Base-by-base conservation (phyloP, 2,329 filamentous ascomycete genomes). In the Aphanoascus verrucosus region DNA sequence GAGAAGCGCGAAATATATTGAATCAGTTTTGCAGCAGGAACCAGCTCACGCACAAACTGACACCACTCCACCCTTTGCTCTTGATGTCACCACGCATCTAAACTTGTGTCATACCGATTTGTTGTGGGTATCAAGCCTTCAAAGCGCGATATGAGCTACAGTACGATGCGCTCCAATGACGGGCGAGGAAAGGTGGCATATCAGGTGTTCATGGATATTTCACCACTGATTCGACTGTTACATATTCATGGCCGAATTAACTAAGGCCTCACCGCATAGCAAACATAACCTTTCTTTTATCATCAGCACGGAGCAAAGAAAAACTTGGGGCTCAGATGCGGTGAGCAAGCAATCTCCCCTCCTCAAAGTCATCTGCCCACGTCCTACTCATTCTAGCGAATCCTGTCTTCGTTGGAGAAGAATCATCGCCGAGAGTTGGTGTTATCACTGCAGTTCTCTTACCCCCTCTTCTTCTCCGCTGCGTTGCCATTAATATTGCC, bases 261-360 rank as follows among this genome's bases (percentile, higher is more conserved):
- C 19, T 12, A 43, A 52, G 40, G 28, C 41, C 15, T 52, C 49
- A 52, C 49, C 49, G 49, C 49, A 52, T 52, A 17, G 31, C 6
- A 28, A 23, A 12, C 40, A 37, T 28, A n/a, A 15, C 12, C 9
- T 12, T n/a, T 45, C 40, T 45, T 23, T 37, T 15, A 44, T 45
- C 49, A 52, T 15, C 40, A 11, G 23, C 23, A 7, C 7, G 38
- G 34, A 40, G 40, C 32, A 14, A 15, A 20, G 38, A 17, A 9
- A 15, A 6, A 12, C 20, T 8, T 43, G 20, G 35, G 40, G 41
- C 41, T 23, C 15, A 35, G 40, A 52, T 52, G 49, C 49, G 49
- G 49, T 52, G 49, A 52, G 49, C 41, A 44, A 52, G 28, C 40
- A 37, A n/a, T 35, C 23, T 35, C 28, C 34, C 45, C 35, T 47